Conservation (phyloP, 1,139 yeast species). For the Geotrichum bryndzae region DNA sequence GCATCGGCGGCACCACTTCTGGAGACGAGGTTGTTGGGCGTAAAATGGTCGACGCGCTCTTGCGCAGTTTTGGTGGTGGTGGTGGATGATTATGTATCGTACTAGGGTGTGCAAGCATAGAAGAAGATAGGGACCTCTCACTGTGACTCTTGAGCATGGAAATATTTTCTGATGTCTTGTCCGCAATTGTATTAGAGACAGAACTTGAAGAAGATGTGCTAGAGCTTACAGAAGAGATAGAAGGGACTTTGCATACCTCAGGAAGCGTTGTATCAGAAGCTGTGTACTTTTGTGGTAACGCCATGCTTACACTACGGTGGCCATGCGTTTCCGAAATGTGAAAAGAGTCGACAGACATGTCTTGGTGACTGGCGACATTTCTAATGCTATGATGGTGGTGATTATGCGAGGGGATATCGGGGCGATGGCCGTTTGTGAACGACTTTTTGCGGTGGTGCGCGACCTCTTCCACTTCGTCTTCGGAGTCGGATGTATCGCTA, state of each 20-base stretch:
- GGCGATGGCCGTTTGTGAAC: background rate
- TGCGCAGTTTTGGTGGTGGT: slow-evolving; percentile 14
- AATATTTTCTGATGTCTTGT: slow-evolving; percentile 3
- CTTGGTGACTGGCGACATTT: slow-evolving; percentile 5
- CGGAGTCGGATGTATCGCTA: slow-evolving; percentile 10
- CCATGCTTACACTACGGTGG: background rate
- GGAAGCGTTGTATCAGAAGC: slow-evolving; percentile 2
- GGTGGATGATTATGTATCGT: background rate
- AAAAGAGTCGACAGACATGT: slow-evolving; percentile 4
- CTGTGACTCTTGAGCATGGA: slow-evolving; percentile 1
- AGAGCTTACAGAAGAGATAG: slow-evolving; percentile 7
- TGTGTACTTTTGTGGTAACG: background rate
- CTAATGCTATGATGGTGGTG: background rate
- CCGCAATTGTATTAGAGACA: background rate
- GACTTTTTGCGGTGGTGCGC: slow-evolving; percentile 4
- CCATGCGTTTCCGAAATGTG: background rate
- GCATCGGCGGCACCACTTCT: slow-evolving; percentile 7
- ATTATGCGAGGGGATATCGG: background rate
- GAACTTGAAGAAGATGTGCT: slow-evolving; percentile 9
- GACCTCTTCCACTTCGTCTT: slow-evolving; percentile 4
- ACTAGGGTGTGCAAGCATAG: background rate
- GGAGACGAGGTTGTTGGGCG: background rate
- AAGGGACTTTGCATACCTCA: background rate
- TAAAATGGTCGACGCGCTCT: slow-evolving; percentile 15
- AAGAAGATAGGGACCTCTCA: slow-evolving; percentile 9